Percentiles rank a stretch among this genome's conserved stretches.
Evolutionary conservation across 441 rosid species (phyloP).

Genomic region (Bocquillonia castaneifolia): DNA sequence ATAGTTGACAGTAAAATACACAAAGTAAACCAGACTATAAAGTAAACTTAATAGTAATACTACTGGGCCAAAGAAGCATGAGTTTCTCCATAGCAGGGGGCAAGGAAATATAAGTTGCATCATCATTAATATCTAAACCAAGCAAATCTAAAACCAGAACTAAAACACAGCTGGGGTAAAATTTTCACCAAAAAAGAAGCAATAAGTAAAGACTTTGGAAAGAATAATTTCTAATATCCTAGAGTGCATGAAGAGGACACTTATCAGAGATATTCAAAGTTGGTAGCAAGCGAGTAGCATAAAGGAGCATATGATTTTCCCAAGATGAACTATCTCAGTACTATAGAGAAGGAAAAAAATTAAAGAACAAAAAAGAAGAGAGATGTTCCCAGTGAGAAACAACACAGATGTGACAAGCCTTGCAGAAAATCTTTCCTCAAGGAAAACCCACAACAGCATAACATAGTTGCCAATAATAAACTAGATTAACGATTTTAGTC

Average conservation of each 20-base stretch:
- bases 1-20: not conserved
- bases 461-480: not conserved
- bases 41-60: not conserved
- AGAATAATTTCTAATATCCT: not conserved
- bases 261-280: not conserved
- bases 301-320: not conserved
- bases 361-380: not conserved
- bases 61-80: not conserved
- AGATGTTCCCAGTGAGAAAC: not conserved
- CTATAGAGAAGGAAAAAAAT: not conserved
- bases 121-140: not conserved
- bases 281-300: not conserved
- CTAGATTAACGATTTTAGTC: not conserved
- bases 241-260: not conserved
- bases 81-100: not conserved
- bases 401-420: not conserved
- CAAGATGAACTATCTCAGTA: not conserved
- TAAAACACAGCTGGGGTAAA: not conserved
- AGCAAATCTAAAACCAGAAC: not conserved
- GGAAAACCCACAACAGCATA: not conserved
- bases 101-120: not conserved
- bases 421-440: not conserved
- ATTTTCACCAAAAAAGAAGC: not conserved
- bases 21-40: not conserved
- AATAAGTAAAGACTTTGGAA: conserved; percentile 2